Evolutionary conservation across 1,284 basidiomycete species (phyloP).

Genomic region (Heliocybe sulcata): DNA sequence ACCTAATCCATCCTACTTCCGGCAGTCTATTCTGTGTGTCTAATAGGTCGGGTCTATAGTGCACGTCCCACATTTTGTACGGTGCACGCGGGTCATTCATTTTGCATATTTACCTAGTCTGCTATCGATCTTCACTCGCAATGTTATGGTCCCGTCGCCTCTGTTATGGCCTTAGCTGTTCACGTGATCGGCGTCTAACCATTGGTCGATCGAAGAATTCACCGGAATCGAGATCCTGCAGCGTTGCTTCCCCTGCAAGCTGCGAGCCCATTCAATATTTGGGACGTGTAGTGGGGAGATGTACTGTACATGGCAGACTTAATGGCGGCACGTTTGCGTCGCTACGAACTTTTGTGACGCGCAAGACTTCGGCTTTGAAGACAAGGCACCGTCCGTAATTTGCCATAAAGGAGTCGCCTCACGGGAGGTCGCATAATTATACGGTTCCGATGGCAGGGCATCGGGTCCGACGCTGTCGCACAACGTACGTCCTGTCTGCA

Average conservation of each 20-base stretch:
- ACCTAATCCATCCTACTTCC: background rate
- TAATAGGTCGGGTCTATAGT: background rate
- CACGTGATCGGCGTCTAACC: too few species aligned
- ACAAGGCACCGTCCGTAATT: too few species aligned
- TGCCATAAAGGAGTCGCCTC: background rate
- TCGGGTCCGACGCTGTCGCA: conserved; percentile 43
- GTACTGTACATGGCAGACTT: too few species aligned
- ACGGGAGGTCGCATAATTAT: conserved; percentile 3
- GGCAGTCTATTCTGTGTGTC: background rate
- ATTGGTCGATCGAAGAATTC: too few species aligned
- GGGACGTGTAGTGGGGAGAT: too few species aligned
- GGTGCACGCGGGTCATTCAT: background rate
- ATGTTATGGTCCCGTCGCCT: background rate
- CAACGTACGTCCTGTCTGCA: conserved; percentile 67
- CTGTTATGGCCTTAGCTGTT: conserved; percentile 24
- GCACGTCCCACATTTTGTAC: background rate
- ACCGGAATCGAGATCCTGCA: too few species aligned
- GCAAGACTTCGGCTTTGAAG: too few species aligned
- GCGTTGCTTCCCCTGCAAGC: too few species aligned
- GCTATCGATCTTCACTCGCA: background rate
- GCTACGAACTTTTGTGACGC: too few species aligned
- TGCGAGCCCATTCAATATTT: too few species aligned
- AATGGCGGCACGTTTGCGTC: too few species aligned
- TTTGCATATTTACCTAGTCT: background rate
- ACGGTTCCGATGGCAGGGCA: conserved; percentile 24